Evolutionary conservation across 805 yeast species (phyloP).

Genomic region (Candida glaebosa): DNA sequence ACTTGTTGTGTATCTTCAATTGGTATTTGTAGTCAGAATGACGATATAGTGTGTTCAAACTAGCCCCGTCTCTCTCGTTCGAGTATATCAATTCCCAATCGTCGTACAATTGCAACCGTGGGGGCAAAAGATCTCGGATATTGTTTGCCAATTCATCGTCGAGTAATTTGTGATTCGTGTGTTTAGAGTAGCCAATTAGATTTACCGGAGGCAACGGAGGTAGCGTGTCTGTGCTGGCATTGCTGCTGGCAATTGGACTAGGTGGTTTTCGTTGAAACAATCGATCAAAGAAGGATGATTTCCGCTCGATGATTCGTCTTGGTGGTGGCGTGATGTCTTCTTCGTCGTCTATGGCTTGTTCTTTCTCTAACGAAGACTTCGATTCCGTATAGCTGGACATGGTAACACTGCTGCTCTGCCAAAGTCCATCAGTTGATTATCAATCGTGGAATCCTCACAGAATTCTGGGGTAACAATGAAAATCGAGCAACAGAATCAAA

Average conservation of each 20-base stretch:
- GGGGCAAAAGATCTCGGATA: slow-evolving; percentile 68
- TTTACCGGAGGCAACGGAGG: slow-evolving; percentile 55
- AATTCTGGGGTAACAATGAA: too few species aligned
- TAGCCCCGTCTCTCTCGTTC: slow-evolving; percentile 90
- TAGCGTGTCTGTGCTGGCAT: slow-evolving; percentile 6
- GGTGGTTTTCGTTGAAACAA: slow-evolving; percentile 5
- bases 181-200: slow-evolving; percentile 56
- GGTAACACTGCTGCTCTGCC: too few species aligned
- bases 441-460: too few species aligned
- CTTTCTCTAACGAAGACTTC: too few species aligned
- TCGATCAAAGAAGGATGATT: slow-evolving; percentile 3
- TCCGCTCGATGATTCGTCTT: not conserved
- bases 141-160: slow-evolving; percentile 68
- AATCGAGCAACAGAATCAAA: too few species aligned
- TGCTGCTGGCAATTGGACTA: not conserved
- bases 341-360: too few species aligned
- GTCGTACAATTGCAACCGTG: slow-evolving; percentile 71
- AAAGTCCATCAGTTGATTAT: too few species aligned
- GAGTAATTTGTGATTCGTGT: slow-evolving; percentile 59
- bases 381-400: too few species aligned
- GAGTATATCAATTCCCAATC: slow-evolving; percentile 79
- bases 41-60: slow-evolving; percentile 72
- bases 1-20: slow-evolving; percentile 15
- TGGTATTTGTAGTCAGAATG: slow-evolving; percentile 46
- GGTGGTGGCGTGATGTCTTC: not conserved